A percentile compares a stretch with the other conserved stretches of the same genome.
phyloP scores from a whole-genome alignment of 2,329 filamentous ascomycete genomes.

The Lasiodiplodia hormozganensis region DNA sequence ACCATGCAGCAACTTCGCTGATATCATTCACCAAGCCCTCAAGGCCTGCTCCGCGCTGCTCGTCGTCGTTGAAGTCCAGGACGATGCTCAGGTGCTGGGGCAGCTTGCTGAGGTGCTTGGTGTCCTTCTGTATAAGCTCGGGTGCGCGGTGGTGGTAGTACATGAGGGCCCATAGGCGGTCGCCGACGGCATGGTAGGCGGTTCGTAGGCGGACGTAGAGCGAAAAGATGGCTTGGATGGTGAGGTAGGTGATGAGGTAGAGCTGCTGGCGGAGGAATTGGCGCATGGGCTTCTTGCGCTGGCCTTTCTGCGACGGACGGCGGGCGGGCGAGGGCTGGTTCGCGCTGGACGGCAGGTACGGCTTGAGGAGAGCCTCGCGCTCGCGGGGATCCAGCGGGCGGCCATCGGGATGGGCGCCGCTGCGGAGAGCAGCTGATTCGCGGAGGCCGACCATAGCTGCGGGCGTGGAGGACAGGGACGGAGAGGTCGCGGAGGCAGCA shows the following conservation, averaged over 20 bases:
- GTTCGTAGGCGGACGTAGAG: slow-evolving; percentile 84
- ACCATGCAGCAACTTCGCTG: slow-evolving; percentile 92
- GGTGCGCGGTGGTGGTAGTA: slow-evolving; percentile 97
- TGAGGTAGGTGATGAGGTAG: slow-evolving; percentile 70
- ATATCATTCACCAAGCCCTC: slow-evolving; percentile 89
- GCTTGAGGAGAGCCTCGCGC: slow-evolving; percentile 59
- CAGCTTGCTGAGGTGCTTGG: slow-evolving; percentile 73
- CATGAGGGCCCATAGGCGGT: slow-evolving; percentile 79
- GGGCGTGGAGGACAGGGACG: background rate
- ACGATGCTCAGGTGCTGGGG: slow-evolving; percentile 90
- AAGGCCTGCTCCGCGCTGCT: slow-evolving; percentile 70
- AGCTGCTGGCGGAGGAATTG: slow-evolving; percentile 68
- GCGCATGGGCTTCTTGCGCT: slow-evolving; percentile 52
- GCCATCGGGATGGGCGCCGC: slow-evolving; percentile 46
- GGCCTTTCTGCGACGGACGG: slow-evolving; percentile 26
- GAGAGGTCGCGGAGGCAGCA: background rate
- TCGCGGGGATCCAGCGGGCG: slow-evolving; percentile 52
- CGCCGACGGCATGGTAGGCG: slow-evolving; percentile 77
- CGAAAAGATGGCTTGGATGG: slow-evolving; percentile 83
- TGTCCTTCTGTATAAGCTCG: slow-evolving; percentile 87
- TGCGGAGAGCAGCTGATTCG: slow-evolving; percentile 45
- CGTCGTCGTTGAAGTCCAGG: slow-evolving; percentile 73
- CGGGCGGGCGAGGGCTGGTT: slow-evolving; percentile 9
- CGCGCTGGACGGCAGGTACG: slow-evolving; percentile 56
- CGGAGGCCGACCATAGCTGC: slow-evolving; percentile 35